Evolutionary conservation across 75 land plant genomes (phyloP), one percentile per base, ranked within the genome.

Genomic region (Pinus taeda): DNA sequence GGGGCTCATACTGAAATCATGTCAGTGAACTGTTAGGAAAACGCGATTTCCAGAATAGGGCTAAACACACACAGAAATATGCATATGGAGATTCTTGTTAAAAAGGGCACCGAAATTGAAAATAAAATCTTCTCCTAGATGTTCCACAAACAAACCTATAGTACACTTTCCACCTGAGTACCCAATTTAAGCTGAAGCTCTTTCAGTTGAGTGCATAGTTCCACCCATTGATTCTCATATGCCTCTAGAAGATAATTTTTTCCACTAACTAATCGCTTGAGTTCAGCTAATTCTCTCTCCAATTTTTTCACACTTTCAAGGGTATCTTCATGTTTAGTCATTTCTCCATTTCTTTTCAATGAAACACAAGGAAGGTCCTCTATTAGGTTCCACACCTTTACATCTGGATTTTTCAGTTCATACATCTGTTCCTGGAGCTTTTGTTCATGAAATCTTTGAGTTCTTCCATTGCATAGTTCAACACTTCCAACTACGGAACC

Each of bases 131-230:
- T 49, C 55, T 49, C 55, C 55, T 49, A 49, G 55, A 49, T 49
- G 11, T 49, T 49, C 55, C 55, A 49, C 55, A 49, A 49, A 45
- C 9, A 39, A 12, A 53, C 26, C 80, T 84, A 87, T 79, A 89
- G 81, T 42, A 89, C 79, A 72, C 70, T 79, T 13, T 86, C 85
- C 14, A 93, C 83, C 70, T 88, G 88, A n/a, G 79, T 80, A 53
- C 75, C 86, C 64, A 88, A 60, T 76, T 83, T 90, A 66, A 77
- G 87, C 80, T 93, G 93, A 75, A 91, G 76, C 73, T 93, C 91
- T 66, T 80, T 83, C n/a, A 93, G 73, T 65, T 81, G 82, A 55
- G 81, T 15, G 24, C 82, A 75, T 21, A 89, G 79, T 74, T 91
- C 89, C 22, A 76, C 29, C 66, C 83, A 83, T 67, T 91, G 89